These are phyloP conservation scores for Leishmania martiniquensis DNA, from an alignment of 208 protist genomes.

Conservation along the genomic window DNA sequence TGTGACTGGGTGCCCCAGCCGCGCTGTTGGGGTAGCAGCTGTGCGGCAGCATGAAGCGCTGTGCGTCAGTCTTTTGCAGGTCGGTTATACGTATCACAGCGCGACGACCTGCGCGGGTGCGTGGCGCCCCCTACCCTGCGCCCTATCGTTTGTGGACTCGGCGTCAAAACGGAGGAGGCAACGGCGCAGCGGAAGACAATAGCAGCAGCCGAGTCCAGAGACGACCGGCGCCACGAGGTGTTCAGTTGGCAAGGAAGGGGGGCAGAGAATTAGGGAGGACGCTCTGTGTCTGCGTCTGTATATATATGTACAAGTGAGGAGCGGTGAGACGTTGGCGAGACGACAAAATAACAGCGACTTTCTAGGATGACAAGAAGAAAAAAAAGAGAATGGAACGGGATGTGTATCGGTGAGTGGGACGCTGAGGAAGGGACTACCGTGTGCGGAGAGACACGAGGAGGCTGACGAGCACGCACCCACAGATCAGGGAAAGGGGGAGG, in stretches of 20 bases:
- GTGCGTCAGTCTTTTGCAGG: neutral
- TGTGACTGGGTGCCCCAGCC: neutral
- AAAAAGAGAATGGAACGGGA: neutral
- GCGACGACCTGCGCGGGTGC: neutral
- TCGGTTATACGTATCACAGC: constrained; percentile 1
- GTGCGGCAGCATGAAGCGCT: neutral
- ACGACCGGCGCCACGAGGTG: neutral
- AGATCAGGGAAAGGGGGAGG: neutral
- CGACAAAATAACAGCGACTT: constrained; percentile 4
- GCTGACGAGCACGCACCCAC: neutral
- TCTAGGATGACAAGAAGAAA: no score
- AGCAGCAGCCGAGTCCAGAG: neutral
- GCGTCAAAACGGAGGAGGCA: no score
- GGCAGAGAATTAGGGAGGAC: neutral
- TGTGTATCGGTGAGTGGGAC: neutral
- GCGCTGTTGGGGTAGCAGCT: neutral
- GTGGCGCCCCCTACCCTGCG: neutral
- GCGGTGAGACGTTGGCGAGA: neutral
- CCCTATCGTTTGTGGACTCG: no score
- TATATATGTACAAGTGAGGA: no score
- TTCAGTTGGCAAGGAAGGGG: neutral
- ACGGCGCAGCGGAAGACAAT: neutral
- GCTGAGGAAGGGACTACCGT: neutral
- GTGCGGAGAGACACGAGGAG: neutral
- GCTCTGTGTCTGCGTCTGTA: no score